Evolutionary conservation across 306 rosid genomes (phyloP), one percentile per base, ranked within the genome.

Genomic region (Ammopiptanthus mongolicus): DNA sequence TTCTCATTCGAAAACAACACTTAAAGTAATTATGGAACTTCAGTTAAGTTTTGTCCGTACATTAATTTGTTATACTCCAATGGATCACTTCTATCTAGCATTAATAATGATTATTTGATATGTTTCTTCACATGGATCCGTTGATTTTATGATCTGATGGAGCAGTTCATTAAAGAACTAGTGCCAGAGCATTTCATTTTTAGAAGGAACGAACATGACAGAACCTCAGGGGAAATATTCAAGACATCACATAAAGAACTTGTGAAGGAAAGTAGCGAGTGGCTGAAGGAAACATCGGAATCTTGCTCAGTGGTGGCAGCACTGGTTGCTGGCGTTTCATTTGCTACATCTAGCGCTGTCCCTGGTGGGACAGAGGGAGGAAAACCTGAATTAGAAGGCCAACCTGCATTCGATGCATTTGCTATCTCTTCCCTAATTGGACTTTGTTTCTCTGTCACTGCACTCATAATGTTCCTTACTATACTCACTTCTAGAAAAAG

Each of bases 391-490:
- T 79, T 87, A 2, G 82, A 59, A 33, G 75, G 73, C 6, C 47
- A 33, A 2, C 86, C 85, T 0, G 78, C 67, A 0, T 86, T 89
- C 23, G 69, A 89, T 0, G 0, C 58, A 1, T 87, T 89, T n/a
- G 82, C 84, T 3, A 66, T 86, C 9, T 22, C 84, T 0, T 82
- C 91, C 0, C 65, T 88, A 0, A 10, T 83, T 6, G 87, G 88
- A 0, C 88, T 89, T 0, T 86, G 85, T 65, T 86, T 78, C 79
- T 91, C 96, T 0, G 81, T 85, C 6, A 82, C 84, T 0, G 61
- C 89, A 3, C 34, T 89, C 17, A 63, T 89, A 0, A 86, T 86
- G 83, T 91, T 91, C 59, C 88, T 89, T 0, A 36, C 91, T 53
- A 84, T 88, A 11, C 42, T 83, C 28, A 85, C 85, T 8, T 87